Conservation (phyloP, 805 yeast genomes). For the Ogataea neopini region DNA sequence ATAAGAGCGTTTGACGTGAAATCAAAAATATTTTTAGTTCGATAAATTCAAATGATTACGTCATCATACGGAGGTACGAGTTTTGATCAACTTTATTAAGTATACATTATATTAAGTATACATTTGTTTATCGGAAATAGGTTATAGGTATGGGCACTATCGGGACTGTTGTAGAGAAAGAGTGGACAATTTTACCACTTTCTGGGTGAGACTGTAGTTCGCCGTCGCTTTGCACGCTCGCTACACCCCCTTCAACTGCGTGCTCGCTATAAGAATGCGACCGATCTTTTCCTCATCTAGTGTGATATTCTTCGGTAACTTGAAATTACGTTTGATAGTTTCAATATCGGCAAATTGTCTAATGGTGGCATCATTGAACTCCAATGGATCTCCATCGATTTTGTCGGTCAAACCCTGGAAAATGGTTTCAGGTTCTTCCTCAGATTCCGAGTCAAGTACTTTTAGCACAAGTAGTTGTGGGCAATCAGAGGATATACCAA, state of each 20-base stretch:
- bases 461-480: conserved; percentile 52
- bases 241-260: conserved; percentile 34
- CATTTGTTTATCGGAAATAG: no score
- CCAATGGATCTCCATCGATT: conserved; percentile 38
- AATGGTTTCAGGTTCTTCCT: conserved; percentile 1
- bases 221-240: no score
- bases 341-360: conserved; percentile 35
- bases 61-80: background rate
- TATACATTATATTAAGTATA: background rate
- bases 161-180: no score
- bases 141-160: no score
- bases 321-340: conserved; percentile 28
- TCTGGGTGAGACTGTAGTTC: no score
- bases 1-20: background rate
- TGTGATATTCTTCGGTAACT: conserved; percentile 20
- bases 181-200: no score
- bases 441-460: conserved; percentile 33
- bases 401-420: conserved; percentile 21
- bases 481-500: conserved; percentile 59
- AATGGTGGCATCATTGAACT: conserved; percentile 36
- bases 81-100: no score
- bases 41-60: background rate
- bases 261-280: conserved; percentile 27
- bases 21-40: no score
- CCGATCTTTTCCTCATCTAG: conserved; percentile 23